Percentiles rank a stretch among this genome's conserved stretches.
Conservation (phyloP, 2,329 filamentous ascomycete species). For the Scytalidium lignicola region DNA sequence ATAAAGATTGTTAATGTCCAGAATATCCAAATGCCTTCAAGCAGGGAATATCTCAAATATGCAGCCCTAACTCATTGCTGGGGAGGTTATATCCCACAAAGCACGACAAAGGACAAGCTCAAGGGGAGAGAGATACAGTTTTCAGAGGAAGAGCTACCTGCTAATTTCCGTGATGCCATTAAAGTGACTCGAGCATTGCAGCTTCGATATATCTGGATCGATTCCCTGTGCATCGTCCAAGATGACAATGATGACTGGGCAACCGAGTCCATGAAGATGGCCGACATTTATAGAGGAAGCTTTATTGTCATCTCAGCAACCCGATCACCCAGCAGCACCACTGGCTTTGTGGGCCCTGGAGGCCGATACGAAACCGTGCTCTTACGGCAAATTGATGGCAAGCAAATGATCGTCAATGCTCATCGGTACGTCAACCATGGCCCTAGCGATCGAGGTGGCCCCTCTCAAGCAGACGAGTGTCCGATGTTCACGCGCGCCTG, state of each 20-base stretch:
- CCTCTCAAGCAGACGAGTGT: neutral
- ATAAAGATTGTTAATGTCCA: no score
- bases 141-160: neutral
- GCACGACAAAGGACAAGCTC: neutral
- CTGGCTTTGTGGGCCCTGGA: neutral
- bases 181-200: neutral
- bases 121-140: no score
- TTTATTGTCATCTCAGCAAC: slow-evolving; percentile 2
- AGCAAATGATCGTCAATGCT: no score
- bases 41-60: no score
- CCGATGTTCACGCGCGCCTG: slow-evolving; percentile 14
- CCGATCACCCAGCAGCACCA: neutral
- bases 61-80: slow-evolving; percentile 6
- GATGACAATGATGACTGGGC: slow-evolving; percentile 8
- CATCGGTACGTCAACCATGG: no score
- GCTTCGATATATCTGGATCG: slow-evolving; percentile 22
- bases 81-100: slow-evolving; percentile 4
- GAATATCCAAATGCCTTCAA: no score
- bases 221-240: slow-evolving; percentile 24
- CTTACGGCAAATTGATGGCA: no score
- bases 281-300: slow-evolving; percentile 9
- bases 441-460: neutral
- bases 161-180: neutral
- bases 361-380: slow-evolving; percentile 7
- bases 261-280: slow-evolving; percentile 9